These are phyloP conservation scores for Flaveria ramosissima DNA, from an alignment of 129 eudicot species.

Conservation along the genomic window DNA sequence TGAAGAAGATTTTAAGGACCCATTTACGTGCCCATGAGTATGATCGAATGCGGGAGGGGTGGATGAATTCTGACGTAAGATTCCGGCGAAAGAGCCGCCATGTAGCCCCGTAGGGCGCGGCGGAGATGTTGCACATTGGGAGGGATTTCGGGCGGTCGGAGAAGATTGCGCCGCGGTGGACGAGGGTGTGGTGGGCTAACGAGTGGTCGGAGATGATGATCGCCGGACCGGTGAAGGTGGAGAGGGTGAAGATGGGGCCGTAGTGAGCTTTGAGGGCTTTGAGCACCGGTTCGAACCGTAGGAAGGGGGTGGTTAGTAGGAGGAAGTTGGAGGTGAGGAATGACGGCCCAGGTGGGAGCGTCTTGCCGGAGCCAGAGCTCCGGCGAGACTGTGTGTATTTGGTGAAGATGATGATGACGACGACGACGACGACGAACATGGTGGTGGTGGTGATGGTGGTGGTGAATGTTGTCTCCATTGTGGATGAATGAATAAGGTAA, in stretches of 20 bases:
- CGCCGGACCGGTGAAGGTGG: conserved; percentile 31
- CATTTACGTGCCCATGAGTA: conserved; percentile 38
- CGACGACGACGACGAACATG: neutral
- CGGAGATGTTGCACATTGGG: conserved; percentile 30
- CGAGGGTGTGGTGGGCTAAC: conserved; percentile 53
- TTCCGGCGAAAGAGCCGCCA: conserved; percentile 40
- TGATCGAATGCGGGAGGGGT: conserved; percentile 21
- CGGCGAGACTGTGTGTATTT: neutral
- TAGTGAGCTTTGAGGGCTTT: conserved; percentile 16
- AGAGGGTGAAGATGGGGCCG: conserved; percentile 51
- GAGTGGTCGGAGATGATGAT: conserved; percentile 42
- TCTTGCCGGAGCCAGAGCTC: neutral
- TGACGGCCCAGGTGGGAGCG: conserved; percentile 43
- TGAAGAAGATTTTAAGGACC: conserved; percentile 29
- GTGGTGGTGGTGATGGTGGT: neutral
- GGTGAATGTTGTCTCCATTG: conserved; percentile 17
- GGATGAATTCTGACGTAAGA: conserved; percentile 37
- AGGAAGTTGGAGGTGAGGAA: conserved; percentile 23
- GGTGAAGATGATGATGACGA: neutral
- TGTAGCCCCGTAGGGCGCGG: conserved; percentile 34
- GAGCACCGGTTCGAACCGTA: conserved; percentile 27
- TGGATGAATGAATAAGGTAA: neutral
- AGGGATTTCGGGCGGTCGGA: conserved; percentile 51
- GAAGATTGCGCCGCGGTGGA: conserved; percentile 54
- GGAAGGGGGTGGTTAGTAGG: conserved; percentile 16